These are phyloP conservation scores for Xylaria sp. DNA, from an alignment of 2,329 filamentous ascomycete genomes.

Conservation along the genomic window DNA sequence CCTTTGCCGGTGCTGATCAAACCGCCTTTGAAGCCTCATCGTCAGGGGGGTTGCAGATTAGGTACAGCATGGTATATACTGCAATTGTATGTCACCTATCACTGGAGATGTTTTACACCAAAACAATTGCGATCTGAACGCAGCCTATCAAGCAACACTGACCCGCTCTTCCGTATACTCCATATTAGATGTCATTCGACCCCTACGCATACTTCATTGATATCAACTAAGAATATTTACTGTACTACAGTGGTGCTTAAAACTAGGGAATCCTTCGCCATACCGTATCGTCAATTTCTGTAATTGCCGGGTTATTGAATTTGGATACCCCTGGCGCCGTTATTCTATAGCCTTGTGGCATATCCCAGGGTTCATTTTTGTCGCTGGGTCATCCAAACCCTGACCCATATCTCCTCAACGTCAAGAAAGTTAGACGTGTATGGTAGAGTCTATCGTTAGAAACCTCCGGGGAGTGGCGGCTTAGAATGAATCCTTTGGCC, in stretches of 20 bases:
- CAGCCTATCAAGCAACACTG: background rate
- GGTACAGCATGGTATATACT: background rate
- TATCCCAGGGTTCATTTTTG: background rate
- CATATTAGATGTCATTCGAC: background rate
- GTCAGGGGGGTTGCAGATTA: constrained; percentile 14
- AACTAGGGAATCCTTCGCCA: background rate
- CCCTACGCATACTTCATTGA: background rate
- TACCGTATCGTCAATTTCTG: background rate
- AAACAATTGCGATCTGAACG: background rate
- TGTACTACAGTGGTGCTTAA: background rate
- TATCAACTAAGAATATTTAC: background rate
- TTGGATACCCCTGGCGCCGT: background rate
- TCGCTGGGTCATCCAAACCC: background rate
- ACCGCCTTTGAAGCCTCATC: constrained; percentile 21
- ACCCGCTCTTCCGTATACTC: background rate
- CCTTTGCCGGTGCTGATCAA: constrained; percentile 27
- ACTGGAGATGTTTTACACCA: background rate
- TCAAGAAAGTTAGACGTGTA: background rate
- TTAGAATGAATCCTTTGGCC: constrained; percentile 4
- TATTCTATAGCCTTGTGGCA: background rate
- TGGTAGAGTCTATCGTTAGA: background rate
- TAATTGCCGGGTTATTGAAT: constrained; percentile 3
- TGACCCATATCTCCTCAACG: background rate
- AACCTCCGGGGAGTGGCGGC: background rate
- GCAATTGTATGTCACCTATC: background rate